Percentiles rank a stretch among this genome's conserved stretches.
Conservation (phyloP, 768 basidiomycete genomes). For the Amanita subjunquillea region DNA sequence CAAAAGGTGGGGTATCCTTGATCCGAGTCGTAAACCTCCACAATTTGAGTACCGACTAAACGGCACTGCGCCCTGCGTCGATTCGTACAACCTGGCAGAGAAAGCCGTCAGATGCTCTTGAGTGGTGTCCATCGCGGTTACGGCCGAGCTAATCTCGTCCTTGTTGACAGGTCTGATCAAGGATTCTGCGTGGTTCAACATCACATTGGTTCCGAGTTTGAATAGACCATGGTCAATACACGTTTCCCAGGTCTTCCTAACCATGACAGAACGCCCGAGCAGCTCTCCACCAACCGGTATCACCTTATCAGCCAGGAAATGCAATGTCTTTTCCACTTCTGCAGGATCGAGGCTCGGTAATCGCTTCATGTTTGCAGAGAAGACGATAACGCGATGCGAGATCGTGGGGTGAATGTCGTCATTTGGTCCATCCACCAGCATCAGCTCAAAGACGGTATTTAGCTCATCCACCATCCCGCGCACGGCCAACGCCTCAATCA, state of each 20-base stretch:
- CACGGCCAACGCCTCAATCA: constrained; percentile 47
- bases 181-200: not conserved
- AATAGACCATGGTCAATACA: not conserved
- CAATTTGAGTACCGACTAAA: constrained; percentile 21
- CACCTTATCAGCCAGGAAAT: constrained; percentile 12
- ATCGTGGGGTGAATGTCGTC: constrained; percentile 23
- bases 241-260: not conserved
- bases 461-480: constrained; percentile 41
- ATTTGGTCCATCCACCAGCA: constrained; percentile 22
- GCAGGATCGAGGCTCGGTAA: not conserved
- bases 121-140: not conserved
- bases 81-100: not conserved
- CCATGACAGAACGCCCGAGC: not conserved
- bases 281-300: not conserved
- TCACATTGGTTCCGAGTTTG: not conserved
- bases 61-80: constrained; percentile 8
- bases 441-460: constrained; percentile 39
- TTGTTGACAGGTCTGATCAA: not conserved
- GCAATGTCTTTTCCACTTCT: constrained; percentile 9
- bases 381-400: constrained; percentile 32
- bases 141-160: not conserved
- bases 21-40: constrained; percentile 22
- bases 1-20: constrained; percentile 18
- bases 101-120: not conserved
- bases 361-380: constrained; percentile 22